Evolutionary conservation across 2,329 filamentous ascomycete species (phyloP).

Genomic region (Ustilaginoidea virens): DNA sequence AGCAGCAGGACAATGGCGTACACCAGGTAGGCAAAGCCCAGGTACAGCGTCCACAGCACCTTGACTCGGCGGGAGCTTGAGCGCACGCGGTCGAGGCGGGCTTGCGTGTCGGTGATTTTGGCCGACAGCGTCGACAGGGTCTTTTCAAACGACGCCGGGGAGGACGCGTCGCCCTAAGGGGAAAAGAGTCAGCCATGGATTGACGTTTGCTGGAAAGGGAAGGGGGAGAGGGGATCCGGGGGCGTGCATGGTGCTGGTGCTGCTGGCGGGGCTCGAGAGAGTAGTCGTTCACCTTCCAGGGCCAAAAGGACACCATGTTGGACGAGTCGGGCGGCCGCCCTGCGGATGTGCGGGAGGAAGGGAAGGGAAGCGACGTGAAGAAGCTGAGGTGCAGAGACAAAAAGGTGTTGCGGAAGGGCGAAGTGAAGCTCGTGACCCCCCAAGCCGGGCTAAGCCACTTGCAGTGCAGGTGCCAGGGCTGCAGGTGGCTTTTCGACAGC

Average conservation of each 20-base stretch:
- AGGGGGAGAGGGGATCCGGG: background rate
- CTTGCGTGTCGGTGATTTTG: conserved; percentile 65
- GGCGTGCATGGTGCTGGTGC: no score
- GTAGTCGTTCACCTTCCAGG: conserved; percentile 8
- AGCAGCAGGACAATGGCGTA: conserved; percentile 69
- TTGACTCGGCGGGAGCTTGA: conserved; percentile 62
- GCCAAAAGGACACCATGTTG: conserved; percentile 10
- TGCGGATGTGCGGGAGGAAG: background rate
- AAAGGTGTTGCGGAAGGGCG: background rate
- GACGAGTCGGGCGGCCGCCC: conserved; percentile 1
- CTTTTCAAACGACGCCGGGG: conserved; percentile 87
- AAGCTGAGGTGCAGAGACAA: no score
- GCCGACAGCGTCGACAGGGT: conserved; percentile 64
- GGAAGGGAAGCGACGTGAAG: background rate
- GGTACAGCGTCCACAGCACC: conserved; percentile 80
- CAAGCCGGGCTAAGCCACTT: no score
- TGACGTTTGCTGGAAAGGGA: background rate
- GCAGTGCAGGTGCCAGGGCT: no score
- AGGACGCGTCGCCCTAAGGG: conserved; percentile 56
- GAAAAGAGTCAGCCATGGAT: conserved; percentile 6
- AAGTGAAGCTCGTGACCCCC: no score
- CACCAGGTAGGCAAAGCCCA: conserved; percentile 78
- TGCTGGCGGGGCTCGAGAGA: background rate
- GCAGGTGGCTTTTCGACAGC: no score
- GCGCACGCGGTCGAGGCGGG: conserved; percentile 58